A percentile compares a stretch with the other conserved stretches of the same genome.
phyloP scores from a whole-genome alignment of 495 filamentous ascomycete genomes.

The Oidiodendron maius region DNA sequence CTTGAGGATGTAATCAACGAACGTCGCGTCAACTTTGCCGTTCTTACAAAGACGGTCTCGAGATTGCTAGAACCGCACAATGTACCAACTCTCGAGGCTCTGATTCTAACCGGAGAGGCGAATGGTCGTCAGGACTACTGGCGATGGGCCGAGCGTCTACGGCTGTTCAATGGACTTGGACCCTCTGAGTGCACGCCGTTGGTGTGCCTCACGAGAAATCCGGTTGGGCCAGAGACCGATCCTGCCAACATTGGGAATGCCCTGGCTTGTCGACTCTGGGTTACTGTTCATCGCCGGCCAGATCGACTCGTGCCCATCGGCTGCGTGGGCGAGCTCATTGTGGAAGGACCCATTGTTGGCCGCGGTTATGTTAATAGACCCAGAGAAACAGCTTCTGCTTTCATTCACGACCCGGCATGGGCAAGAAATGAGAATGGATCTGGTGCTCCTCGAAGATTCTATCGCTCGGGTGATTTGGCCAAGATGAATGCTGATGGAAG shows the following conservation, averaged over 20 bases:
- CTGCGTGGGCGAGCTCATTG: no score
- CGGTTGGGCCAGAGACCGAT: no score
- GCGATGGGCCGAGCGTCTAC: constrained; percentile 48
- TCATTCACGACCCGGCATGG: constrained; percentile 22
- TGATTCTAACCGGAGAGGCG: constrained; percentile 49
- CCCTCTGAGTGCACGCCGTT: constrained; percentile 45
- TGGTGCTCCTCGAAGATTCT: constrained; percentile 46
- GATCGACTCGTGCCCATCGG: no score
- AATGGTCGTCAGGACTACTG: constrained; percentile 45
- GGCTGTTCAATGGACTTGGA: constrained; percentile 51
- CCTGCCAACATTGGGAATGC: no score
- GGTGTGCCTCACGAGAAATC: constrained; percentile 30
- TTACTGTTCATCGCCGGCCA: no score
- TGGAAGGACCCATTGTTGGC: constrained; percentile 53
- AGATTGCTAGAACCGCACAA: constrained; percentile 34
- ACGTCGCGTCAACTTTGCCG: no score
- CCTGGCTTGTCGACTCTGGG: no score
- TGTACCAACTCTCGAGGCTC: constrained; percentile 34
- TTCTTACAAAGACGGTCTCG: constrained; percentile 41
- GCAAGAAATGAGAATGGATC: no score
- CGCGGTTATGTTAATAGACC: constrained; percentile 36
- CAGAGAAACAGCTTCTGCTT: constrained; percentile 10
- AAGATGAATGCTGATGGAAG: constrained; percentile 29
- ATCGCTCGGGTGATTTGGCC: constrained; percentile 36
- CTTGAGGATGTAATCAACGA: constrained; percentile 34